Base-by-base conservation (phyloP, 2,329 filamentous ascomycete genomes). In the Cercospora janseana region DNA sequence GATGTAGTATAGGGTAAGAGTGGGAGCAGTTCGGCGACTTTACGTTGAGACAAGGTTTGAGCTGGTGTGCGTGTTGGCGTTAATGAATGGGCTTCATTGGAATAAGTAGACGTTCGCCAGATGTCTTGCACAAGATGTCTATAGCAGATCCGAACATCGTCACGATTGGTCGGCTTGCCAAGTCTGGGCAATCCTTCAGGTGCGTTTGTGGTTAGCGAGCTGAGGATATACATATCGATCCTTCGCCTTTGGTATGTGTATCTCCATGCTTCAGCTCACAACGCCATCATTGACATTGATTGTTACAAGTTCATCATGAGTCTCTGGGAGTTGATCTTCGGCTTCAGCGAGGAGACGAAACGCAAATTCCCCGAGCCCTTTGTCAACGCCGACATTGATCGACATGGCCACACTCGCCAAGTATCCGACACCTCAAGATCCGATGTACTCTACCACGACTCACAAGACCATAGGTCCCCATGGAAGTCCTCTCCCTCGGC, bases 331-430 rank as follows among this genome's bases (percentile, higher is more conserved):
- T 49, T 56, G 32, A 44, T 54, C 31, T 58, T 56, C 43, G 56
- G 53, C 48, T 54, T 56, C 51, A 45, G 26, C 37, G 41, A 50
- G n/a, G 45, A 51, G 8, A 58, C 53, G 1, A 56, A 54, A 32
- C 34, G 29, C 15, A 49, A 34, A 79, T 62, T 69, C 26, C 56
- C 56, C 4, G 44, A 47, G 8, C 26, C 80, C 60, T 80, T 83
- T 67, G 84, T 41, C 16, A 71, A 69, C 56, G 81, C 84, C 60
- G 83, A 80, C 61, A 83, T 87, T 64, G 80, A 87, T 66, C 74
- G 79, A 40, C 75, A 79, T 54, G 70, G 80, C 70, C 31, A 21
- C 12, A 26, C 20, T 8, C 47, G 47, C 26, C 21, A 43, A 18
- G 47, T 35, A 43, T 9, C 26, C 21, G 29, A 1, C 15, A n/a